Conservation (phyloP, 331 rosid species). For the Cydonia oblonga region DNA sequence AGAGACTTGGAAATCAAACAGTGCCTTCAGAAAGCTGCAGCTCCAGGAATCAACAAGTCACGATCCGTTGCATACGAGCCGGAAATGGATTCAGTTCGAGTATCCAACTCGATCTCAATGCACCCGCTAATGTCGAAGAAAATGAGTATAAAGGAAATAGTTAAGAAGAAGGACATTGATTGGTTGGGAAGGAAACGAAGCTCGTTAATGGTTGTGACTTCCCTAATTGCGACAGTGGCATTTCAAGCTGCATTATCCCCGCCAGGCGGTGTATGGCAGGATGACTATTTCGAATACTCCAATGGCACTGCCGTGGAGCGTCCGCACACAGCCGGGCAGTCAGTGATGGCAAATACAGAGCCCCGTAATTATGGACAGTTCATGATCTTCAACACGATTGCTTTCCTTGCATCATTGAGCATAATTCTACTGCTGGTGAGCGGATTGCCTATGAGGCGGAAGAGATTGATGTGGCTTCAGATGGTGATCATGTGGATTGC, state of each 20-base stretch:
- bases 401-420: constrained; percentile 23
- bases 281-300: constrained; percentile 8
- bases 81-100: not conserved
- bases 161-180: not conserved
- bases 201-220: constrained; percentile 22
- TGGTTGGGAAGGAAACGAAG: constrained; percentile 25
- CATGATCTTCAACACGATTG: constrained; percentile 15
- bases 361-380: constrained; percentile 1
- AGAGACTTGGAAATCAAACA: constrained; percentile 23
- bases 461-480: constrained; percentile 25
- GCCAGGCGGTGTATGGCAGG: constrained; percentile 27
- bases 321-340: constrained; percentile 15
- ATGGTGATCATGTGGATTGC: constrained; percentile 33
- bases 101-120: not conserved
- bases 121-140: constrained; percentile 11
- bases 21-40: constrained; percentile 10
- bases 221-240: constrained; percentile 21
- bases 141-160: constrained; percentile 3
- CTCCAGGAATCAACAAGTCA: not conserved
- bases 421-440: constrained; percentile 18
- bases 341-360: constrained; percentile 14
- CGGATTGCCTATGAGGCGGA: constrained; percentile 18
- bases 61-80: not conserved
- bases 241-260: constrained; percentile 17
- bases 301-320: constrained; percentile 12